These are phyloP conservation scores for Podaxis carcinomalis DNA, from an alignment of 768 basidiomycete species.

Conservation along the genomic window DNA sequence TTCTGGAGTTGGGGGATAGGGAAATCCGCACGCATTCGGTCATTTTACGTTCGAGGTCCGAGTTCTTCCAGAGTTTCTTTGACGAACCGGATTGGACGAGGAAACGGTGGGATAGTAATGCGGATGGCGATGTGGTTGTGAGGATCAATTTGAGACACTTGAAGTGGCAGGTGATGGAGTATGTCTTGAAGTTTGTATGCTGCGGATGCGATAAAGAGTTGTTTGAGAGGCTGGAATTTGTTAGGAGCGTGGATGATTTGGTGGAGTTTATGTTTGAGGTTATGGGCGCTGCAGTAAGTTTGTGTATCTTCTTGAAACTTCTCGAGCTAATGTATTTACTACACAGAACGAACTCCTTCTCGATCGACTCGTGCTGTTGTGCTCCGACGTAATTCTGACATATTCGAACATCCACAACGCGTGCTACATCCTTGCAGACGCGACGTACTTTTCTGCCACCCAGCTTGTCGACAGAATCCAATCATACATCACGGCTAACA, in stretches of 20 bases:
- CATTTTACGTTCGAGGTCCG: constrained; percentile 77
- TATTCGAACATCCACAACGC: constrained; percentile 72
- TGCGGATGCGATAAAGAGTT: constrained; percentile 63
- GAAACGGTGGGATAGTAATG: constrained; percentile 38
- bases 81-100: constrained; percentile 78
- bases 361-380: constrained; percentile 79
- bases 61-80: constrained; percentile 83
- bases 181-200: constrained; percentile 74
- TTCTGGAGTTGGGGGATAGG: constrained; percentile 65
- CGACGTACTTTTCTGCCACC: constrained; percentile 68
- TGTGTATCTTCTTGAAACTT: not conserved
- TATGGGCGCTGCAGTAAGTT: constrained; percentile 74
- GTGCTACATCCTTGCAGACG: constrained; percentile 76
- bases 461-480: constrained; percentile 69
- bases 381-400: constrained; percentile 70
- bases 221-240: constrained; percentile 65
- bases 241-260: constrained; percentile 63
- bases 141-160: constrained; percentile 71
- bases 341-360: constrained; percentile 81
- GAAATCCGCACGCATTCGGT: constrained; percentile 65
- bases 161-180: constrained; percentile 67
- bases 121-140: constrained; percentile 38
- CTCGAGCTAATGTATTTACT: not conserved
- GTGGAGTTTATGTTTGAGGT: constrained; percentile 87
- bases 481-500: constrained; percentile 74